Evolutionary conservation across 495 filamentous ascomycete genomes (phyloP).

Genomic region (Aspergillus egyptiacus): DNA sequence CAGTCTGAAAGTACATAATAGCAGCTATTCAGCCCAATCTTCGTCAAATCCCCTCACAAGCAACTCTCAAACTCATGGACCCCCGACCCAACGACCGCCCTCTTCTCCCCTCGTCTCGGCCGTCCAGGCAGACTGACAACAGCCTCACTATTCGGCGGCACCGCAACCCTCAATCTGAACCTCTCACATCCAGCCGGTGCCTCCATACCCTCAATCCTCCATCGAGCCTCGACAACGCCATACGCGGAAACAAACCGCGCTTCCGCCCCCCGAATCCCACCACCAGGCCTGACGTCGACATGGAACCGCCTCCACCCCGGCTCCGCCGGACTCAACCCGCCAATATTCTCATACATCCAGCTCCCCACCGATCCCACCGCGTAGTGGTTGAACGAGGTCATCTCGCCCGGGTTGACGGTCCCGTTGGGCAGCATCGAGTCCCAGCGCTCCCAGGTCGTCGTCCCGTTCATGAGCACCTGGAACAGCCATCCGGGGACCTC

Average conservation of each 20-base stretch:
- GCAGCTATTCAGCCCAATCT: no score
- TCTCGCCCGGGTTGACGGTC: conserved; percentile 43
- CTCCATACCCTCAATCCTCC: background rate
- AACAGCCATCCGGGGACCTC: conserved; percentile 46
- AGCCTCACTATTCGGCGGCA: conserved; percentile 5
- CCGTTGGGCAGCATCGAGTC: conserved; percentile 48
- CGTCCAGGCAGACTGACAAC: background rate
- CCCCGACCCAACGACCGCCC: conserved; percentile 1
- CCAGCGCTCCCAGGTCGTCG: conserved; percentile 55
- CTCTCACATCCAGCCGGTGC: background rate
- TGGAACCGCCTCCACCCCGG: conserved; percentile 13
- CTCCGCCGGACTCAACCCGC: conserved; percentile 13
- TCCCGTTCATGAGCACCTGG: conserved; percentile 45
- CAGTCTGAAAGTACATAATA: no score
- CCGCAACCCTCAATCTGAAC: background rate
- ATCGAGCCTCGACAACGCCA: background rate
- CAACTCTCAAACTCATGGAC: conserved; percentile 4
- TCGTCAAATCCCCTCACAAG: background rate
- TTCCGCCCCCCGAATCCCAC: conserved; percentile 2
- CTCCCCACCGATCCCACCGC: conserved; percentile 37
- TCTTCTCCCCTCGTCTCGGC: background rate
- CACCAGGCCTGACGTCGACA: conserved; percentile 7
- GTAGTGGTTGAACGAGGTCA: conserved; percentile 54
- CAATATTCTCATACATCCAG: conserved; percentile 28
- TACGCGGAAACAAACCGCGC: conserved; percentile 4